Evolutionary conservation across 768 basidiomycete species (phyloP), one percentile per base, ranked within the genome.

Genomic region (Russula sp.): DNA sequence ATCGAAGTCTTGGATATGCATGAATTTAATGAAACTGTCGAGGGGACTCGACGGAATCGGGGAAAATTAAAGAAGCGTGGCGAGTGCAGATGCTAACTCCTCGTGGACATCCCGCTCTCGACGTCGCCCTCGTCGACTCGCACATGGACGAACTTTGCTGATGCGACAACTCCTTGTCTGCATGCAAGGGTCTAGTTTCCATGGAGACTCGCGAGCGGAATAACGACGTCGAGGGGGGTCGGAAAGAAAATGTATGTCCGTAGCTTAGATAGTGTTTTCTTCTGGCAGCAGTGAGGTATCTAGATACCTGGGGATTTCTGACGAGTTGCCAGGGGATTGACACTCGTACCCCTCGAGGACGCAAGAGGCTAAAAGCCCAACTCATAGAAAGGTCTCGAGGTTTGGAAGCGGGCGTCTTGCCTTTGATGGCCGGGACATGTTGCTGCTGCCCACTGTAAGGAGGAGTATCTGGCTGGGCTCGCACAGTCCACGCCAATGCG

Each of bases 241-340:
- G 42, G 56, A 57, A 57, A 46, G 13, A 30, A 16, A 16, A 28
- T 13, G 40, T 32, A 6, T 7, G 11, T 61, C 20, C 32, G 2
- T 24, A 28, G 3, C 28, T 38, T 44, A 49, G 16, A 34, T 34
- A 38, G 36, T 14, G 34, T n/a, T 26, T 57, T 8, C 44, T n/a
- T 20, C 32, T 57, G 62, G 14, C 18, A 20, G 50, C 50, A 36
- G 62, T 3, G 34, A 40, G 62, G 30, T 51, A 30, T 2, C 32
- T 8, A 58, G 62, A 63, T 44, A n/a, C 18, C 62, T 49, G 62
- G 62, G 62, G 62, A 63, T 57, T 63, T 63, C 57, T 63, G 62
- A 63, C 57, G 62, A 58, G 32, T 57, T 22, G 56, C 56, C 36
- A 42, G 62, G 26, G 62, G 52, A 57, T 51, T 58, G 57, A 49